Conservation (phyloP, 2,329 filamentous ascomycete genomes). For the Colletotrichum endophyticum region DNA sequence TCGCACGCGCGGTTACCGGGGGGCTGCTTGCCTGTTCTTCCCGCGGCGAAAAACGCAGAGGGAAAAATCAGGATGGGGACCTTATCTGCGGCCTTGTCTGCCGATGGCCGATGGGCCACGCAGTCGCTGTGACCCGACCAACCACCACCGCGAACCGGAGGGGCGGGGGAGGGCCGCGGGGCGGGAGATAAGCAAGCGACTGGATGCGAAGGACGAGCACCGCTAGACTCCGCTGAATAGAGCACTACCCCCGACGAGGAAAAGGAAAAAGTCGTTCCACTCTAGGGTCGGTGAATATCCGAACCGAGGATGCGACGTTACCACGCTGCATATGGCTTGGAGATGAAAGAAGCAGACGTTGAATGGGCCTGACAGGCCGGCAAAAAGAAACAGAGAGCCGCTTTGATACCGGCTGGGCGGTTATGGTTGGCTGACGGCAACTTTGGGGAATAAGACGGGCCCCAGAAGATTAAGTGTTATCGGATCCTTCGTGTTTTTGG, state of each 20-base stretch:
- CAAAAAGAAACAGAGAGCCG: not conserved
- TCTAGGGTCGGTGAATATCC: not conserved
- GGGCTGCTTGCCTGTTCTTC: not conserved
- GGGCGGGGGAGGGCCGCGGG: not conserved
- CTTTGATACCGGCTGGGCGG: not conserved
- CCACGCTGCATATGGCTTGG: not conserved
- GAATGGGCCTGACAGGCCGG: not conserved
- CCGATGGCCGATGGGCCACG: not conserved
- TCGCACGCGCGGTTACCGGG: not conserved
- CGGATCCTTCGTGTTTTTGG: not conserved
- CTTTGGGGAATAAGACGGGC: not conserved
- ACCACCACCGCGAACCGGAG: not conserved
- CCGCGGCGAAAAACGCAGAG: not conserved
- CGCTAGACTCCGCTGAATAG: conserved; percentile 14
- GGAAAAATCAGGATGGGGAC: not conserved
- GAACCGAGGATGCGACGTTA: not conserved
- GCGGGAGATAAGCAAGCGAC: conserved; percentile 3
- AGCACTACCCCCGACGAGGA: not conserved
- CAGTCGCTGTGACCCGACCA: not conserved
- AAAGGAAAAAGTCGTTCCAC: not conserved
- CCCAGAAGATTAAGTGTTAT: not conserved
- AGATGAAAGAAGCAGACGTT: not conserved
- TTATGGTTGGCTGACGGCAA: not conserved
- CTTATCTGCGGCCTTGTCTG: conserved; percentile 1
- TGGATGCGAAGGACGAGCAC: not conserved